Percentiles rank a stretch among this genome's conserved stretches.
These are phyloP conservation scores for Lachancea fermentati DNA, from an alignment of 805 yeast species.

Conservation along the genomic window DNA sequence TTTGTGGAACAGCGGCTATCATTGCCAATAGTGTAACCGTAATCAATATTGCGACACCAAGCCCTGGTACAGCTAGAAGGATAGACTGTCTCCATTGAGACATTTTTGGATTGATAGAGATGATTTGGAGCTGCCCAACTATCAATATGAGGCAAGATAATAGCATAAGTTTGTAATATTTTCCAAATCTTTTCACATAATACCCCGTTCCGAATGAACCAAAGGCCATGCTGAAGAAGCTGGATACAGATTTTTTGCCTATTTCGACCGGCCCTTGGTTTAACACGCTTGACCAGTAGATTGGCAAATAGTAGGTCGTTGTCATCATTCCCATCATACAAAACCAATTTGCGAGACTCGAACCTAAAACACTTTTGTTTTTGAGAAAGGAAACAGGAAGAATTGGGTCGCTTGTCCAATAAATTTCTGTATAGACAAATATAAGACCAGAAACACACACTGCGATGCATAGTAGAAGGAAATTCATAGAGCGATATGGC, in stretches of 20 bases:
- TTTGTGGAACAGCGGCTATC: conserved; percentile 66
- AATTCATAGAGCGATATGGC: conserved; percentile 34
- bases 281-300: conserved; percentile 53
- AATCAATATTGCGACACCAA: conserved; percentile 52
- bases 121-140: conserved; percentile 40
- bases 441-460: conserved; percentile 32
- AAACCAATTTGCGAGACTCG: conserved; percentile 54
- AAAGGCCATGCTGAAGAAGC: conserved; percentile 50
- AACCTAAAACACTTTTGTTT: conserved; percentile 55
- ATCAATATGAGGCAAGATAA: conserved; percentile 39
- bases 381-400: conserved; percentile 52
- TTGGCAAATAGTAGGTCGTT: conserved; percentile 53
- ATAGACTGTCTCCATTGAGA: conserved; percentile 39
- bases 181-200: conserved; percentile 61
- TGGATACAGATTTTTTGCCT: conserved; percentile 57
- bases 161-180: conserved; percentile 45
- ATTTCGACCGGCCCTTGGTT: conserved; percentile 48
- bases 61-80: conserved; percentile 44
- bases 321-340: conserved; percentile 40
- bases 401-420: conserved; percentile 50
- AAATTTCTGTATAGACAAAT: conserved; percentile 41
- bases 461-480: conserved; percentile 12
- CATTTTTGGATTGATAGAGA: conserved; percentile 30
- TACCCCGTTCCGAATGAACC: conserved; percentile 61
- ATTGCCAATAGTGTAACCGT: conserved; percentile 62